phyloP scores from a whole-genome alignment of 139 green algal species.

The Chlamydomonas eustigma region DNA sequence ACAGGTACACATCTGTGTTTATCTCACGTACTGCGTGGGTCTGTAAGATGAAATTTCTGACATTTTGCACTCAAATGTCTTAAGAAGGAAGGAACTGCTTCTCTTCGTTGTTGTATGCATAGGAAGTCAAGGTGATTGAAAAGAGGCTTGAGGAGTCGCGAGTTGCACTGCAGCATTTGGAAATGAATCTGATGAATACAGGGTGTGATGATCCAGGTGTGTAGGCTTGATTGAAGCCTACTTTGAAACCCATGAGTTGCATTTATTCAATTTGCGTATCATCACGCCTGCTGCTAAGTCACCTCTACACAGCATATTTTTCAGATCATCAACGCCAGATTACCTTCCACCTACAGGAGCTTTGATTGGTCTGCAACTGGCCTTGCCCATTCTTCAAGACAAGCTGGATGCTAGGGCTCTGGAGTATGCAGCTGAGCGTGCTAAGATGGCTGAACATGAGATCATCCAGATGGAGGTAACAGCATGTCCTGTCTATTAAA shows the following conservation, averaged over 20 bases:
- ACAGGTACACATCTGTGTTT: no score
- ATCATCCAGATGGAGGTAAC: constrained; percentile 74
- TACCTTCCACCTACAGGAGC: constrained; percentile 21
- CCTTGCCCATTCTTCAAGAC: constrained; percentile 69
- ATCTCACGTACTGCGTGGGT: no score
- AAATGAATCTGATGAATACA: constrained; percentile 70
- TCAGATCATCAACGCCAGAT: background rate
- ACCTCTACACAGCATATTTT: background rate
- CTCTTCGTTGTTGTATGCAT: no score
- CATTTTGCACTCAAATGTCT: no score
- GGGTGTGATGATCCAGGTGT: constrained; percentile 76
- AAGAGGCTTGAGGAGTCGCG: constrained; percentile 59
- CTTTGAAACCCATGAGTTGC: no score
- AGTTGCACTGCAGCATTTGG: constrained; percentile 73
- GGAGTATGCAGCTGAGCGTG: constrained; percentile 48
- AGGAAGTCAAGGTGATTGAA: constrained; percentile 42
- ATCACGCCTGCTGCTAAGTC: no score
- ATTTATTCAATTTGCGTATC: no score
- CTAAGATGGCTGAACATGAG: constrained; percentile 65
- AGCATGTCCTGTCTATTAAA: no score
- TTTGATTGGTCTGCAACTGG: constrained; percentile 57
- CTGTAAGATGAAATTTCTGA: no score
- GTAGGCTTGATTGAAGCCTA: no score
- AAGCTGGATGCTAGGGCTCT: constrained; percentile 56
- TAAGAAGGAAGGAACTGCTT: no score